These are phyloP conservation scores for Drosera spatulata DNA, from an alignment of 179 eudicot species.

Conservation along the genomic window DNA sequence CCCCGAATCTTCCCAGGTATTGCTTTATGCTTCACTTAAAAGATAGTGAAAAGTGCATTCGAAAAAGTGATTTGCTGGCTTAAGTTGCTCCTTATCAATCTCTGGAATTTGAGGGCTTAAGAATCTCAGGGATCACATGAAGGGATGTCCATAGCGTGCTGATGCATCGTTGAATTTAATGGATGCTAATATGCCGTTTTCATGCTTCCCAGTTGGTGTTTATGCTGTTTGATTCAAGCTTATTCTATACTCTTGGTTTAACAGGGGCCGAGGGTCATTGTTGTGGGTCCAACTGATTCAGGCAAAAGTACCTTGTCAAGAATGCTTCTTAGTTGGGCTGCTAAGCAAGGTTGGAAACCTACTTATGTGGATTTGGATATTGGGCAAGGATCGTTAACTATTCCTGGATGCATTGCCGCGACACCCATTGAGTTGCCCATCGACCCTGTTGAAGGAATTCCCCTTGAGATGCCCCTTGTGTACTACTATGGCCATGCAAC, in stretches of 20 bases:
- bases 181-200: no score
- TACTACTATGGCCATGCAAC: conserved; percentile 75
- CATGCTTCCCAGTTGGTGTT: no score
- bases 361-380: conserved; percentile 95
- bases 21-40: neutral
- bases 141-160: neutral
- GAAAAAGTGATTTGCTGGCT: neutral
- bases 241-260: conserved; percentile 8
- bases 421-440: conserved; percentile 97
- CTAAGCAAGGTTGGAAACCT: conserved; percentile 99
- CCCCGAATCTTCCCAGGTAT: conserved; percentile 68
- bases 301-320: conserved; percentile 93
- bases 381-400: conserved; percentile 92
- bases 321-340: conserved; percentile 99
- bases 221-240: neutral
- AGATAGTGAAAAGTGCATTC: no score
- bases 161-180: neutral
- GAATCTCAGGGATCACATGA: no score
- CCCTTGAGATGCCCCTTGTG: conserved; percentile 94
- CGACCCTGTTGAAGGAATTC: conserved; percentile 98
- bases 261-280: conserved; percentile 92
- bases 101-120: no score
- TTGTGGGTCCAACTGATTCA: conserved; percentile 97
- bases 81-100: no score
- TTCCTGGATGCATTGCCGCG: conserved; percentile 91